These are phyloP conservation scores for Clonostachys rosea DNA, from an alignment of 2,329 filamentous ascomycete species.

Conservation along the genomic window DNA sequence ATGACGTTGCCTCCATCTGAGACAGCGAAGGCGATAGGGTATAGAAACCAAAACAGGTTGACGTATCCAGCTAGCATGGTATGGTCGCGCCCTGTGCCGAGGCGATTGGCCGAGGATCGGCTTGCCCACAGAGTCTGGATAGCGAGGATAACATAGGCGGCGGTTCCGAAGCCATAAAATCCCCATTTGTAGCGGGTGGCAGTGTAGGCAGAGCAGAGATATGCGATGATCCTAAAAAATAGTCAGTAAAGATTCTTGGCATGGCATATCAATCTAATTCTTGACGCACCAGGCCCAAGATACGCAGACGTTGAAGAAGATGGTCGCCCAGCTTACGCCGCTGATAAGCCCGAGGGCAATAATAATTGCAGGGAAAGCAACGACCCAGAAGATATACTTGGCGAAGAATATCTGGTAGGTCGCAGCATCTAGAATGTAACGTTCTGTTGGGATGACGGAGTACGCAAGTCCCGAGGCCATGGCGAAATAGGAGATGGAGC, in stretches of 20 bases:
- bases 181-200: slow-evolving; percentile 51
- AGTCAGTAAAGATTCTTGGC: too few species aligned
- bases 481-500: slow-evolving; percentile 44
- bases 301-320: slow-evolving; percentile 42
- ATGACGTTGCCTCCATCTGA: slow-evolving; percentile 46
- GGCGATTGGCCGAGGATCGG: slow-evolving; percentile 27
- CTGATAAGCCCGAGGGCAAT: slow-evolving; percentile 44
- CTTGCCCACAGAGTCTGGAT: slow-evolving; percentile 34
- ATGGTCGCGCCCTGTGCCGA: slow-evolving; percentile 36
- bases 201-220: slow-evolving; percentile 43
- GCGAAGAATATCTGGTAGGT: slow-evolving; percentile 48
- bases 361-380: slow-evolving; percentile 39
- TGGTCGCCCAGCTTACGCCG: slow-evolving; percentile 50
- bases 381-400: slow-evolving; percentile 51
- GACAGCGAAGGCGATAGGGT: slow-evolving; percentile 48
- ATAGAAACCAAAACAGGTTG: slow-evolving; percentile 54
- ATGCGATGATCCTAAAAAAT: slow-evolving; percentile 27
- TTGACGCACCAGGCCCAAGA: slow-evolving; percentile 37
- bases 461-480: slow-evolving; percentile 47
- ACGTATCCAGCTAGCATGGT: slow-evolving; percentile 36
- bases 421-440: slow-evolving; percentile 9
- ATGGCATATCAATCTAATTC: too few species aligned
- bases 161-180: slow-evolving; percentile 47
- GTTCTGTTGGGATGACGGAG: slow-evolving; percentile 25
- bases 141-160: slow-evolving; percentile 38